Percentiles rank a stretch among this genome's conserved stretches.
Conservation (phyloP, 768 basidiomycete species). For the Trametes maxima region DNA sequence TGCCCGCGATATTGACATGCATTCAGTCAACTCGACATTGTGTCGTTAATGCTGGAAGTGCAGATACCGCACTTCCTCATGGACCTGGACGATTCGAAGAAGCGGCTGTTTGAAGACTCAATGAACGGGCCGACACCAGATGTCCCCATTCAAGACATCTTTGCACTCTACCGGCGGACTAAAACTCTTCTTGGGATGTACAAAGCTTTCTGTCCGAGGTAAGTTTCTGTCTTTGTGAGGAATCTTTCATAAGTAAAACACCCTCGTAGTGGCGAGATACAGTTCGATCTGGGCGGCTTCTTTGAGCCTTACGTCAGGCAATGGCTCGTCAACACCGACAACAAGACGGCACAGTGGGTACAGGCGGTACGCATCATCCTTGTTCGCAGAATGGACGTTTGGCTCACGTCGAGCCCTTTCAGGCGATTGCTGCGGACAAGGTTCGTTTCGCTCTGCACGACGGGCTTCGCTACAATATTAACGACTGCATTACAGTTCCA, state of each 20-base stretch:
- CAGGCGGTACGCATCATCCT: slow-evolving; percentile 63
- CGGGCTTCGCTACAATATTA: slow-evolving; percentile 2
- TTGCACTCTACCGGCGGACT: slow-evolving; percentile 80
- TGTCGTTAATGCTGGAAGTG: slow-evolving; percentile 71
- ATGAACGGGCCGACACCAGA: slow-evolving; percentile 88
- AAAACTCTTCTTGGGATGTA: slow-evolving; percentile 80
- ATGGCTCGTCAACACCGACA: slow-evolving; percentile 89
- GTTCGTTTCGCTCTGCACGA: slow-evolving; percentile 39
- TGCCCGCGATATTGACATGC: neutral
- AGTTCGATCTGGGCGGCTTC: slow-evolving; percentile 72
- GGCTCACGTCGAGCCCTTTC: slow-evolving; percentile 6
- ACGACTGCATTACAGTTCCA: slow-evolving; percentile 56
- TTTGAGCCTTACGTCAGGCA: slow-evolving; percentile 88
- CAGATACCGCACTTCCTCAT: slow-evolving; percentile 64
- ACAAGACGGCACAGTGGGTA: slow-evolving; percentile 93
- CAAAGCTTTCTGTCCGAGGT: slow-evolving; percentile 80
- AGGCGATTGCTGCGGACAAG: slow-evolving; percentile 85
- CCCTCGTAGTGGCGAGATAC: slow-evolving; percentile 49
- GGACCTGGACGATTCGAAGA: slow-evolving; percentile 70
- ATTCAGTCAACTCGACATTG: slow-evolving; percentile 69
- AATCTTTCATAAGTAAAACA: neutral
- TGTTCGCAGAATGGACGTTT: neutral
- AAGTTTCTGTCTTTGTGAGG: slow-evolving; percentile 33
- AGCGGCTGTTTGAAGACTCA: slow-evolving; percentile 77
- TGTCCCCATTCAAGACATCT: slow-evolving; percentile 88